Base-by-base conservation (phyloP, 345 rosid species). In the Boechera retrofracta region DNA sequence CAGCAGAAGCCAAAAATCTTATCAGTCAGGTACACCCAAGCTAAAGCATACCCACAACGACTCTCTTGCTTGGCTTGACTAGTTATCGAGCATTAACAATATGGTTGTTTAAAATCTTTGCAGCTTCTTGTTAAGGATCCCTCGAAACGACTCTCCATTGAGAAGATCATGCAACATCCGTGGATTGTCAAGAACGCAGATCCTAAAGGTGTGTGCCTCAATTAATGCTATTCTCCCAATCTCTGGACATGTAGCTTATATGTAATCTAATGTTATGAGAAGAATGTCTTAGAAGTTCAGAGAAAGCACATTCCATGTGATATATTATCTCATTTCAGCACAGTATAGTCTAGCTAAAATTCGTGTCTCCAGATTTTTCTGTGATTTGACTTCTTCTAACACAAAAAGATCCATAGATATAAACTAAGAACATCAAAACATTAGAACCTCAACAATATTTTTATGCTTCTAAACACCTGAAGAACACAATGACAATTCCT, bases 51-150 rank as follows among this genome's bases (percentile, higher is more conserved):
- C 53, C 1, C 36, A 57, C 24, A 65, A 55, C 2, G 4, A 44
- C 39, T 80, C 39, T 75, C 36, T 75, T 69, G 51, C 56, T 63
- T 16, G 68, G 51, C 56, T 63, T 16, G 68, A 56, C 21, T 74
- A 36, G 26, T 44, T 67, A 53, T 44, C 4, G 7, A 62, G 18
- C 63, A 49, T 39, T 69, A 15, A 69, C 64, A 69, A 6, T 28
- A 16, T n/a, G 4, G 5, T 64, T 74, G 28, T 42, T 42, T 72
- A 7, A 59, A 62, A 47, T 32, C 47, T 63, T 84, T 79, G 82
- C 91, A 94, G 98, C 97, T 94, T 68, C 85, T 95, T 61, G 94
- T 89, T 4, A 89, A 87, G 78, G 96, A 96, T 74, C 89, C 99
- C 51, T 85, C 93, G 0, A 88, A 86, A 81, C 85, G 97, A 77